Conservation (phyloP, 176 grass and related monocot species). For the Cenchrus purpureus region DNA sequence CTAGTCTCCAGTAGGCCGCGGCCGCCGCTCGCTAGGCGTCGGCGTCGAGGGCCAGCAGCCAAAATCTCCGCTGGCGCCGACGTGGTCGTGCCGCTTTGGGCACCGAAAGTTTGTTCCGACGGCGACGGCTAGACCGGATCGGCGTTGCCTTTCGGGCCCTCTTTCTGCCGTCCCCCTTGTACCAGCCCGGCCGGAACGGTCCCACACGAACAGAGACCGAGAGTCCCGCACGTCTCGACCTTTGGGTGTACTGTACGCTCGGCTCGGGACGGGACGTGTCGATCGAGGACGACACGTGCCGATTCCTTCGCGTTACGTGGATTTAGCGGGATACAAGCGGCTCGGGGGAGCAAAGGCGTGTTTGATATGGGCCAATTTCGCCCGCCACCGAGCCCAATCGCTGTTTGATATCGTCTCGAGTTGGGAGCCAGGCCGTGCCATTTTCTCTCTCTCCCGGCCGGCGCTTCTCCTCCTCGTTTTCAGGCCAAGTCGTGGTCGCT, state of each 20-base stretch:
- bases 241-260: background rate
- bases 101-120: conserved; percentile 45
- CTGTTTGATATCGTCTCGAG: too few species aligned
- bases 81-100: conserved; percentile 32
- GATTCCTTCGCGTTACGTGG: background rate
- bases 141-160: conserved; percentile 17
- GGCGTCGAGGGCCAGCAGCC: background rate
- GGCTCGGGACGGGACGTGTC: conserved; percentile 29
- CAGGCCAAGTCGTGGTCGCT: too few species aligned
- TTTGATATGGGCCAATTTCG: too few species aligned
- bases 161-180: too few species aligned
- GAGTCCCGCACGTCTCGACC: conserved; percentile 1
- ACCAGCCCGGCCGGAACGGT: background rate
- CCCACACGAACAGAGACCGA: background rate
- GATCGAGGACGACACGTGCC: conserved; percentile 27
- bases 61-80: conserved; percentile 34
- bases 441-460: too few species aligned
- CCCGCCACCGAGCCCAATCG: too few species aligned
- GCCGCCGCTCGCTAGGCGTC: background rate
- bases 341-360: too few species aligned
- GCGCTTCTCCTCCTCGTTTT: too few species aligned
- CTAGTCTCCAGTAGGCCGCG: background rate
- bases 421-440: too few species aligned
- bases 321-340: background rate
- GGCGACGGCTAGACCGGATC: background rate